phyloP scores from a whole-genome alignment of 306 rosid genomes.

The Malus sieversii region DNA sequence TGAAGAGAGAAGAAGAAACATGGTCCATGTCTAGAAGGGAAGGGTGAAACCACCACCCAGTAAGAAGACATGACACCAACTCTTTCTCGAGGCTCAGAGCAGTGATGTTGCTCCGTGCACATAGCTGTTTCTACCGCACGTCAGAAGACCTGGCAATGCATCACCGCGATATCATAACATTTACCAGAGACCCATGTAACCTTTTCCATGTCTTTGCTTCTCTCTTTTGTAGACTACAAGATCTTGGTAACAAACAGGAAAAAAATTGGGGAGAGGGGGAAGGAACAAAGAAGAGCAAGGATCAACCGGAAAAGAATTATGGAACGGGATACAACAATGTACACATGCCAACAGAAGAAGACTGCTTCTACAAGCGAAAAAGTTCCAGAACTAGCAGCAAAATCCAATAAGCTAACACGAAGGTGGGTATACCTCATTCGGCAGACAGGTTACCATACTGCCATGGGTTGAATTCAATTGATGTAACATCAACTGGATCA shows the following conservation, averaged over 20 bases:
- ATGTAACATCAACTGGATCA: conserved; percentile 34
- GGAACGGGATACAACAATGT: background rate
- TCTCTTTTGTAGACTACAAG: background rate
- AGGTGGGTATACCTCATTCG: conserved; percentile 24
- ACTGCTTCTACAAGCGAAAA: background rate
- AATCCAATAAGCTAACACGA: background rate
- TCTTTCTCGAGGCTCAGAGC: background rate
- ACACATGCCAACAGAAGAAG: background rate
- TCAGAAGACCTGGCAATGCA: background rate
- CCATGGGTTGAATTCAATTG: conserved; percentile 81
- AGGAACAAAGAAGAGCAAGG: background rate
- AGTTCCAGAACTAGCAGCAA: background rate
- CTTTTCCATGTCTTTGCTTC: background rate
- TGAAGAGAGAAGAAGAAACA: background rate
- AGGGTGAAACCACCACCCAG: background rate
- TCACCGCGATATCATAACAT: background rate
- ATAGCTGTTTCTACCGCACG: background rate
- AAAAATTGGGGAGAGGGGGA: background rate
- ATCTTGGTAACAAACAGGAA: background rate
- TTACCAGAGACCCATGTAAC: background rate
- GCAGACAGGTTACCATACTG: conserved; percentile 53
- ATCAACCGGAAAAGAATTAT: background rate
- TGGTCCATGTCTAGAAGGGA: background rate
- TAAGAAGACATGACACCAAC: background rate
- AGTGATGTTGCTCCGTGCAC: background rate